Base-by-base conservation (phyloP, 441 rosid species). In the Croton setiger region DNA sequence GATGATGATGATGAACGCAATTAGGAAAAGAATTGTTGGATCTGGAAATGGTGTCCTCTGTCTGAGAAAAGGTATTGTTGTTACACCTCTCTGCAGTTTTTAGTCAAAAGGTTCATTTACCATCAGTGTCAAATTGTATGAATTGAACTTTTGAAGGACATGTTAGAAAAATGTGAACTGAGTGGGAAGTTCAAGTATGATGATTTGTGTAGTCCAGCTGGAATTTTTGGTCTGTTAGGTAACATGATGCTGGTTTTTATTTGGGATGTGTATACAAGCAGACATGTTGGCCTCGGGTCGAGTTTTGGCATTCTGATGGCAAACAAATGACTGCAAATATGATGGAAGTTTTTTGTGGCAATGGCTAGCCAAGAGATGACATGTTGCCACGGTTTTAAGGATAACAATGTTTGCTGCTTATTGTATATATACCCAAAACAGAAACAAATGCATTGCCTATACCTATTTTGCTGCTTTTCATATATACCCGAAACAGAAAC, bases 1-100 rank as follows among this genome's bases (percentile, higher is more conserved):
- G 82, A 74, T 69, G 76, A 74, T 64, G 80, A 78, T 44, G 69
- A 75, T 64, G 54, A 77, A 66, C 23, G 8, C 62, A 58, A 55
- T 35, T 47, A 21, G 54, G 75, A 68, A 36, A 54, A 64, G 74
- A 64, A 63, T 57, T 64, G 59, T 53, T 48, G 3, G 66, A 76
- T 78, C 76, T 68, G 68, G 64, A 63, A 47, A 74, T 15, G 55
- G 1, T 27, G 39, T 37, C 31, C 63, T 47, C 12, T 36, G 48
- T n/a, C 39, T 18, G 44, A 52, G 13, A 13, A 23, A 69, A 69
- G 65, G 72, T 61, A 12, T 63, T 35, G 23, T 68, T 45, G 56
- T 36, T 60, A 54, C 37, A 21, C 53, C 56, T 35, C 21, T 20
- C 12, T 47, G 1, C 20, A 14, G 31, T 59, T 59, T 59, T 68